These are phyloP conservation scores for Marasmius tenuissimus DNA, from an alignment of 1,284 basidiomycete species.

Conservation along the genomic window DNA sequence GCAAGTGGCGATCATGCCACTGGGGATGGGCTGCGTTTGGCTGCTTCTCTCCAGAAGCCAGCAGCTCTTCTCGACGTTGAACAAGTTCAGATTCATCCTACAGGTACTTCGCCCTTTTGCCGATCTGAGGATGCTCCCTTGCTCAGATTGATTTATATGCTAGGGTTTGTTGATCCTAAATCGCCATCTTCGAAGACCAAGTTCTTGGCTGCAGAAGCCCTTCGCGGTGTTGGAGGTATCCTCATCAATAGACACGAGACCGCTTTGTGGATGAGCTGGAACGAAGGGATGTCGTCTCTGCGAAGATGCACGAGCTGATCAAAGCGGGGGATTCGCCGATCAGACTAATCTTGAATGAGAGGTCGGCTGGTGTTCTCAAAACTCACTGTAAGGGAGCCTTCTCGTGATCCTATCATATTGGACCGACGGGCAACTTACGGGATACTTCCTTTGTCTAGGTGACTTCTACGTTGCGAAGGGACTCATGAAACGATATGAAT, in stretches of 20 bases:
- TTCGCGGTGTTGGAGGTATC: slow-evolving; percentile 84
- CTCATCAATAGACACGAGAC: slow-evolving; percentile 74
- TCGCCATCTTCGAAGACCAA: slow-evolving; percentile 77
- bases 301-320: slow-evolving; percentile 61
- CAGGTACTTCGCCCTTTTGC: slow-evolving; percentile 24
- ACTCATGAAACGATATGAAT: slow-evolving; percentile 81
- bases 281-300: slow-evolving; percentile 80
- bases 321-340: slow-evolving; percentile 77
- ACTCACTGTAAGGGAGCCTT: slow-evolving; percentile 48
- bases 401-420: background rate
- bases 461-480: slow-evolving; percentile 87
- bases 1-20: slow-evolving; percentile 87
- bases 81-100: slow-evolving; percentile 87
- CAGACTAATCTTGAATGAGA: slow-evolving; percentile 75
- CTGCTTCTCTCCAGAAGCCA: slow-evolving; percentile 57
- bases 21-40: slow-evolving; percentile 82
- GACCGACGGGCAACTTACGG: background rate
- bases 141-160: background rate
- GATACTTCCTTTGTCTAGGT: slow-evolving; percentile 30
- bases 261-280: slow-evolving; percentile 88
- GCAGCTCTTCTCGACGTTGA: slow-evolving; percentile 80
- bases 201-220: slow-evolving; percentile 86
- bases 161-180: slow-evolving; percentile 83
- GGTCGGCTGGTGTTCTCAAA: slow-evolving; percentile 79
- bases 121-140: background rate